Evolutionary conservation across 345 rosid species (phyloP).

Genomic region (Salix purpurea): DNA sequence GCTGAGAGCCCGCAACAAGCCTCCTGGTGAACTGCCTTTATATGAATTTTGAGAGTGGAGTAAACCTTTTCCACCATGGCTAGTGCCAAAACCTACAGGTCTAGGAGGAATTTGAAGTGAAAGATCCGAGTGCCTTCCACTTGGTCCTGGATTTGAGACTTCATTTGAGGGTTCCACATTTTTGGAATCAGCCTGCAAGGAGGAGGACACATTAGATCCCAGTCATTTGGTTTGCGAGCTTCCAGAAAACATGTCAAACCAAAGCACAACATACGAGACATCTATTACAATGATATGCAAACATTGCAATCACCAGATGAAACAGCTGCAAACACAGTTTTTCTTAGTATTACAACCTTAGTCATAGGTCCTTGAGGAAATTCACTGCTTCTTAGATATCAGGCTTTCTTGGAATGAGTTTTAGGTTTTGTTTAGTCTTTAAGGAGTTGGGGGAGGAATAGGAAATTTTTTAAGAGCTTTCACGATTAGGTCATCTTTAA

Average conservation of each 20-base stretch:
- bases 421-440: background rate
- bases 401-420: background rate
- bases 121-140: slow-evolving; percentile 56
- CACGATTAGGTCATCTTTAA: background rate
- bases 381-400: background rate
- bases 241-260: background rate
- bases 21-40: slow-evolving; percentile 53
- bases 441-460: background rate
- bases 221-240: slow-evolving; percentile 1
- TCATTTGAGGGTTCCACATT: slow-evolving; percentile 31
- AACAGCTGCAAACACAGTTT: background rate
- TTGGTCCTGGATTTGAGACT: slow-evolving; percentile 40
- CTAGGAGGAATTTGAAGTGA: slow-evolving; percentile 74
- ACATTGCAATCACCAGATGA: background rate
- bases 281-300: background rate
- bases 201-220: slow-evolving; percentile 12
- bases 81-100: slow-evolving; percentile 44
- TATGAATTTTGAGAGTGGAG: slow-evolving; percentile 49
- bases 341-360: background rate
- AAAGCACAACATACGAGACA: background rate
- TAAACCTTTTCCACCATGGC: slow-evolving; percentile 45
- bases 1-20: slow-evolving; percentile 64
- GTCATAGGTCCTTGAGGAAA: background rate
- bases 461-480: background rate
- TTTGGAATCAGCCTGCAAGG: slow-evolving; percentile 42